Percentiles rank a stretch among this genome's conserved stretches.
These are phyloP conservation scores for Thraustochytrium striatum DNA, from an alignment of 352 stramenopile genomes.

Conservation along the genomic window DNA sequence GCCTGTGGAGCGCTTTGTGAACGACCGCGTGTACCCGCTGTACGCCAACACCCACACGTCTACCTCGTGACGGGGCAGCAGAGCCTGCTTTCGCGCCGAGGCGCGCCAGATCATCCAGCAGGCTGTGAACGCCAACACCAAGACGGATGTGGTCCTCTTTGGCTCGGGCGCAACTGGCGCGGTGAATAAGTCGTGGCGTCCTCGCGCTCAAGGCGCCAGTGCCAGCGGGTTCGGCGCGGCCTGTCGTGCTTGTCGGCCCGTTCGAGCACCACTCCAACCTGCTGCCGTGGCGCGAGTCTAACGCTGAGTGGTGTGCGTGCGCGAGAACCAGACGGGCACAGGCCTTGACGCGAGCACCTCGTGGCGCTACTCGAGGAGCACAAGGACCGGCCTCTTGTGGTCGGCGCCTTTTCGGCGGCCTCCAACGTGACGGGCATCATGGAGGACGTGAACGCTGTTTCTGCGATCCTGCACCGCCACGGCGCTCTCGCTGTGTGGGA, in stretches of 20 bases:
- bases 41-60: conserved; percentile 97
- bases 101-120: conserved; percentile 75
- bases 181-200: conserved; percentile 70
- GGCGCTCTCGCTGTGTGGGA: conserved; percentile 88
- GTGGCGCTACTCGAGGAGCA: conserved; percentile 61
- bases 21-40: conserved; percentile 75
- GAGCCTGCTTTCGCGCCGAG: conserved; percentile 87
- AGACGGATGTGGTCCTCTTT: conserved; percentile 90
- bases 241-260: conserved; percentile 79
- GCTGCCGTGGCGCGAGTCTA: conserved; percentile 89
- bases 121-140: conserved; percentile 31
- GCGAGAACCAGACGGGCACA: conserved; percentile 47
- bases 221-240: not conserved
- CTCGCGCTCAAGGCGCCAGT: conserved; percentile 53
- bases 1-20: conserved; percentile 83
- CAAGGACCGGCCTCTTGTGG: conserved; percentile 58
- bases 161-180: conserved; percentile 76
- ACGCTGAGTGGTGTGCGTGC: conserved; percentile 71
- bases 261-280: conserved; percentile 97
- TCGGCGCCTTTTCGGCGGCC: conserved; percentile 57
- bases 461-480: conserved; percentile 79
- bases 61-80: conserved; percentile 72
- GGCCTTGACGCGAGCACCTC: conserved; percentile 66
- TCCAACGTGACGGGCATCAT: conserved; percentile 91
- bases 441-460: conserved; percentile 78